Conservation (phyloP, 768 basidiomycete genomes). For the Xerocomellus chrysenteron region DNA sequence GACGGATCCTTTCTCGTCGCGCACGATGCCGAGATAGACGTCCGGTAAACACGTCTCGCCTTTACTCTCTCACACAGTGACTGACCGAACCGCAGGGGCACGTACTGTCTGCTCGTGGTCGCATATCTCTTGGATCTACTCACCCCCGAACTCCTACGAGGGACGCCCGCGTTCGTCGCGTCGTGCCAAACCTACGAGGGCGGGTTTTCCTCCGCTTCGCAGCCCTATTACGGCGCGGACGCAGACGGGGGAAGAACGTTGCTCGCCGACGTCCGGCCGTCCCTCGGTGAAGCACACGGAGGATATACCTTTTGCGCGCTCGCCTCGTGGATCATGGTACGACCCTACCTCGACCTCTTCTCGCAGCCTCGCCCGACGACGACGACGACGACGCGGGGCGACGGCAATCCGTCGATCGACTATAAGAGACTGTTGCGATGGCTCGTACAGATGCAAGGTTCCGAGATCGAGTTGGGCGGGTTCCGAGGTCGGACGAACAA, state of each 20-base stretch:
- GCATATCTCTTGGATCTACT: slow-evolving; percentile 83
- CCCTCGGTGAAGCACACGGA: slow-evolving; percentile 95
- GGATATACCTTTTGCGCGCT: slow-evolving; percentile 96
- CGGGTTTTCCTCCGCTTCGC: slow-evolving; percentile 81
- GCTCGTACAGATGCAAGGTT: slow-evolving; percentile 84
- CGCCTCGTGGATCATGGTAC: slow-evolving; percentile 78
- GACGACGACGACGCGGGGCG: neutral
- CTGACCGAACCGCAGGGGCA: slow-evolving; percentile 54
- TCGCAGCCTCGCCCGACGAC: neutral
- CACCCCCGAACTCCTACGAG: slow-evolving; percentile 81
- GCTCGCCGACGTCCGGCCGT: slow-evolving; percentile 55
- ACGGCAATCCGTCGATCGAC: slow-evolving; percentile 47
- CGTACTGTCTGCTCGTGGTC: slow-evolving; percentile 86
- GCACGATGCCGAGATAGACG: slow-evolving; percentile 87
- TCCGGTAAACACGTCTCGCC: slow-evolving; percentile 55
- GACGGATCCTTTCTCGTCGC: slow-evolving; percentile 94
- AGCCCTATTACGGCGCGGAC: slow-evolving; percentile 55
- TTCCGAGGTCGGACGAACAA: slow-evolving; percentile 95
- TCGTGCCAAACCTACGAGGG: slow-evolving; percentile 98
- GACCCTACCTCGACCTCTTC: slow-evolving; percentile 44
- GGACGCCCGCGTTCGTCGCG: slow-evolving; percentile 76
- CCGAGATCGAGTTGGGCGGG: slow-evolving; percentile 81
- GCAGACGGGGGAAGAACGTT: slow-evolving; percentile 20
- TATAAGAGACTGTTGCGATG: slow-evolving; percentile 65
- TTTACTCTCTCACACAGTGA: neutral